Evolutionary conservation across 768 basidiomycete genomes (phyloP).

Genomic region (Rhizopogon vesiculosus): DNA sequence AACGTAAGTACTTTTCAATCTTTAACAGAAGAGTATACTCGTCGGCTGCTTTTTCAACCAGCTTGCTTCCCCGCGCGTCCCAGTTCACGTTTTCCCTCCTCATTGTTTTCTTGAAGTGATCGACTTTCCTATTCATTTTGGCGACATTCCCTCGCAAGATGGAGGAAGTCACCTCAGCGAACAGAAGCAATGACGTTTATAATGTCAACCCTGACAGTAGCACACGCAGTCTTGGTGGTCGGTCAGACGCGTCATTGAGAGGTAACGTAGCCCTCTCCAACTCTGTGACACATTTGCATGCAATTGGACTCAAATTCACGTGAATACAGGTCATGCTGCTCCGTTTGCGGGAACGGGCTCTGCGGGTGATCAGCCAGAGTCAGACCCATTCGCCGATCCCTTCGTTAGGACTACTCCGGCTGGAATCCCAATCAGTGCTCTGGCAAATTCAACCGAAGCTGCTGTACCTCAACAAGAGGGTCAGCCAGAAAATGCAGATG

Average conservation of each 20-base stretch:
- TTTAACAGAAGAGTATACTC: background rate
- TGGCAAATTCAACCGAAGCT: background rate
- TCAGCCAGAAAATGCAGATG: background rate
- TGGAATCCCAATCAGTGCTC: background rate
- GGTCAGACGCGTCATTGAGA: conserved; percentile 16
- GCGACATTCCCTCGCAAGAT: conserved; percentile 16
- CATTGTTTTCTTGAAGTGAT: background rate
- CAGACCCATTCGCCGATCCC: conserved; percentile 9
- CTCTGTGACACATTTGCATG: background rate
- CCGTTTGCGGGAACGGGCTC: background rate
- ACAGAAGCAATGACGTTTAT: conserved; percentile 13
- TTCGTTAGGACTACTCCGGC: conserved; percentile 6
- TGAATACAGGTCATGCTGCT: conserved; percentile 3
- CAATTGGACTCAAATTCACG: background rate
- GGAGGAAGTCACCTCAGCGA: conserved; percentile 15
- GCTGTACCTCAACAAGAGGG: background rate
- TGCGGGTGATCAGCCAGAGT: background rate
- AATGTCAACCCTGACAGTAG: conserved; percentile 8
- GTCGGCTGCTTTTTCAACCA: background rate
- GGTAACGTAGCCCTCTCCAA: conserved; percentile 13
- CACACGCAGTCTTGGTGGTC: conserved; percentile 7
- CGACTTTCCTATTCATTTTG: background rate
- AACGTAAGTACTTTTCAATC: background rate
- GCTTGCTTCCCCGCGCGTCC: background rate
- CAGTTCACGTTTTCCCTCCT: background rate